Percentiles rank a stretch among this genome's conserved stretches.
These are phyloP conservation scores for Salix brachista DNA, from an alignment of 345 rosid species.

Conservation along the genomic window DNA sequence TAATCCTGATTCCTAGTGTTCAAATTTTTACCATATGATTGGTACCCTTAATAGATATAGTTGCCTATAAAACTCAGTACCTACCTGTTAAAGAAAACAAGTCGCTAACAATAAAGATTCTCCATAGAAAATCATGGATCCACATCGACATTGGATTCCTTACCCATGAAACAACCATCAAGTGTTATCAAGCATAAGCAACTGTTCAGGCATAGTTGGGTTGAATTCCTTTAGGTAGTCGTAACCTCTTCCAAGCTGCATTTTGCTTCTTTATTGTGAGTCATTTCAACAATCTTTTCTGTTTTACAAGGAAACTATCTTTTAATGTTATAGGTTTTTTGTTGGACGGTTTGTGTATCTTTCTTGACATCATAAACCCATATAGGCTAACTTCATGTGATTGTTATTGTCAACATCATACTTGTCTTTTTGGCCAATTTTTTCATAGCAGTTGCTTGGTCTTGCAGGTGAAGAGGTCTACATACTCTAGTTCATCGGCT, in stretches of 20 bases:
- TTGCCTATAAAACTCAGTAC: too few relatives aligned
- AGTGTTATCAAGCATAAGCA: too few relatives aligned
- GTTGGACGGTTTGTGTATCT: background rate
- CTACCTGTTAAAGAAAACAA: too few relatives aligned
- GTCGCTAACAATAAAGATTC: too few relatives aligned
- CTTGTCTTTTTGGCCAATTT: background rate
- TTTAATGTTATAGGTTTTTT: background rate
- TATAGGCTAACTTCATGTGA: background rate
- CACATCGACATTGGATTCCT: too few relatives aligned
- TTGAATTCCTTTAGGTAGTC: background rate
- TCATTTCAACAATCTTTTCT: background rate
- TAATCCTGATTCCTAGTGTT: too few relatives aligned
- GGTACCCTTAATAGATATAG: too few relatives aligned
- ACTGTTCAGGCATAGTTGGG: too few relatives aligned
- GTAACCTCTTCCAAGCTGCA: background rate
- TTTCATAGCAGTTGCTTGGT: conserved; percentile 5
- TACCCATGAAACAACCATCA: too few relatives aligned
- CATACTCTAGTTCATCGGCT: conserved; percentile 31
- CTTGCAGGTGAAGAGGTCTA: conserved; percentile 54
- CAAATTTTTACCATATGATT: too few relatives aligned
- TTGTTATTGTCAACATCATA: background rate
- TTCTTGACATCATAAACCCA: background rate
- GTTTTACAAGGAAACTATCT: background rate
- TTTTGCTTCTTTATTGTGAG: background rate
- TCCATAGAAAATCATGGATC: too few relatives aligned